phyloP scores from a whole-genome alignment of 306 rosid genomes.

The Quercus mongolica region DNA sequence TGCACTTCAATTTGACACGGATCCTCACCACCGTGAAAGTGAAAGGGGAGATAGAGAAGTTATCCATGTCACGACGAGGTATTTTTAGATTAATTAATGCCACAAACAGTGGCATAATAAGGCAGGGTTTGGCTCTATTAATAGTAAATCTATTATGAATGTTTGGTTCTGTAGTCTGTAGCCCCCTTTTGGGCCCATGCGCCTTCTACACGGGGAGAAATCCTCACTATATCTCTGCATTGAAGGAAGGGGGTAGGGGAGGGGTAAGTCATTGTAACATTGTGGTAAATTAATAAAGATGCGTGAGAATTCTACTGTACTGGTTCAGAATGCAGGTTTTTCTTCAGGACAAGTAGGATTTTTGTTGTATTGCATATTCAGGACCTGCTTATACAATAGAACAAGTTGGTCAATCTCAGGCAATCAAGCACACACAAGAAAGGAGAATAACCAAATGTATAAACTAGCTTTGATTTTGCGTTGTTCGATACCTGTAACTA shows the following conservation, averaged over 20 bases:
- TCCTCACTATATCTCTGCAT: background rate
- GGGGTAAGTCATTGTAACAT: background rate
- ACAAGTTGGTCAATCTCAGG: background rate
- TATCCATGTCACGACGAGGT: conserved; percentile 16
- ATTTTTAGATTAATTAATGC: background rate
- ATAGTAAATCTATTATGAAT: background rate
- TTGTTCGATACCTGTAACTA: too few species aligned
- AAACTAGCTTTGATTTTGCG: background rate
- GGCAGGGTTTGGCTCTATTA: conserved; percentile 13
- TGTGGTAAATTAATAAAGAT: background rate
- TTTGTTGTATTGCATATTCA: background rate
- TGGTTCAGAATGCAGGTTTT: background rate
- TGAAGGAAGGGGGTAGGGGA: background rate
- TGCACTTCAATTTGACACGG: conserved; percentile 27
- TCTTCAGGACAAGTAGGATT: background rate
- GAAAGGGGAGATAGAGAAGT: conserved; percentile 23
- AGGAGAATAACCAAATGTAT: background rate
- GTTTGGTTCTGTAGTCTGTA: background rate
- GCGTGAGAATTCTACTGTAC: background rate
- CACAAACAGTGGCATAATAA: background rate
- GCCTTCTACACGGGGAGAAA: background rate
- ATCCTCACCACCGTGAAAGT: conserved; percentile 28
- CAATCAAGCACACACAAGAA: background rate
- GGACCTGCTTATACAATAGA: background rate
- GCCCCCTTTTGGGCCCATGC: background rate